Evolutionary conservation across 2,329 filamentous ascomycete genomes (phyloP).

Genomic region (Orbilia ellipsospora): DNA sequence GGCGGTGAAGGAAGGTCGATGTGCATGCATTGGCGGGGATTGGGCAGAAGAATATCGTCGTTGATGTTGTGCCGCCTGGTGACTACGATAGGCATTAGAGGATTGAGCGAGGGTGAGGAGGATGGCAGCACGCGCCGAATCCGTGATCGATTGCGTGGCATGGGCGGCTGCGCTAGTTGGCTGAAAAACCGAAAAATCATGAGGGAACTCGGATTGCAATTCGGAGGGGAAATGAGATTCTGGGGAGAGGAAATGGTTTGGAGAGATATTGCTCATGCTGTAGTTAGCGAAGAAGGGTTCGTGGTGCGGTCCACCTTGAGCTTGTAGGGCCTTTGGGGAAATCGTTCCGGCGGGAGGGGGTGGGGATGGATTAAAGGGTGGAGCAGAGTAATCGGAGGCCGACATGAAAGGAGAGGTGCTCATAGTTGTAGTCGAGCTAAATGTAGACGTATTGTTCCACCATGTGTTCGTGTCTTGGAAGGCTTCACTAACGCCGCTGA

Average conservation of each 20-base stretch:
- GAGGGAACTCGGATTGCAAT: constrained; percentile 69
- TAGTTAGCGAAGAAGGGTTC: constrained; percentile 51
- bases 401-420: constrained; percentile 57
- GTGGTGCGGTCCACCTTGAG: constrained; percentile 43
- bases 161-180: constrained; percentile 58
- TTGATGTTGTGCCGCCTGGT: constrained; percentile 67
- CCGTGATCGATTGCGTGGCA: constrained; percentile 74
- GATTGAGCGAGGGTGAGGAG: constrained; percentile 72
- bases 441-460: constrained; percentile 57
- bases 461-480: constrained; percentile 77
- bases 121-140: constrained; percentile 73
- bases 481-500: constrained; percentile 88
- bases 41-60: constrained; percentile 61
- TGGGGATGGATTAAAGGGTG: constrained; percentile 58
- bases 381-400: constrained; percentile 57
- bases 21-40: constrained; percentile 58
- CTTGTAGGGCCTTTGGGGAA: constrained; percentile 58
- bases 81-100: constrained; percentile 71
- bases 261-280: constrained; percentile 67
- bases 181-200: constrained; percentile 65
- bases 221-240: constrained; percentile 65
- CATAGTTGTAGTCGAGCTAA: constrained; percentile 57
- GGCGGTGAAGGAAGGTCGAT: constrained; percentile 60
- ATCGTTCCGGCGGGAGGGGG: constrained; percentile 59
- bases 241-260: constrained; percentile 65